A percentile compares a stretch with the other conserved stretches of the same genome.
These are phyloP conservation scores for Ganoderma lingzhi DNA, from an alignment of 1,284 basidiomycete species.

Conservation along the genomic window DNA sequence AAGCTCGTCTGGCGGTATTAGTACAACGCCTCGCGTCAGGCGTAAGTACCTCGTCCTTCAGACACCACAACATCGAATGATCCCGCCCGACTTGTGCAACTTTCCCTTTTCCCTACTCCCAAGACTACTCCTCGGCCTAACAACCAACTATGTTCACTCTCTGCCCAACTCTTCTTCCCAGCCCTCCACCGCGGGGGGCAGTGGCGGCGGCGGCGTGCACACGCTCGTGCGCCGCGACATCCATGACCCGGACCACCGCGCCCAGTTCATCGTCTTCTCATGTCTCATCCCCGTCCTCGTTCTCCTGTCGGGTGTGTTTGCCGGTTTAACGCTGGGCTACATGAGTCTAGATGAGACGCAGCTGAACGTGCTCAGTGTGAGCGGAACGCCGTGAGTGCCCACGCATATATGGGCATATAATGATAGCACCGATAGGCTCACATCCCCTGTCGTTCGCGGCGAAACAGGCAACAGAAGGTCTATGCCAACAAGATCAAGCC, in stretches of 20 bases:
- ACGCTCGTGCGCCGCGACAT: constrained; percentile 42
- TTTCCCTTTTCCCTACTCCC: constrained; percentile 38
- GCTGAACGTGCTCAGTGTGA: constrained; percentile 86
- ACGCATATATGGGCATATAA: background rate
- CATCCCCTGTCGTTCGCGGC: background rate
- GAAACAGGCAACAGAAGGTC: constrained; percentile 71
- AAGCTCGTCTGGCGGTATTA: constrained; percentile 26
- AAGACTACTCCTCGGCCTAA: constrained; percentile 54
- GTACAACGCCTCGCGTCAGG: constrained; percentile 20
- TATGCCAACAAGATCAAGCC: constrained; percentile 90
- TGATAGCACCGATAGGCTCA: constrained; percentile 1
- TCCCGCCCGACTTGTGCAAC: constrained; percentile 36
- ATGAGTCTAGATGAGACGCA: constrained; percentile 96
- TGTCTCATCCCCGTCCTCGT: constrained; percentile 69
- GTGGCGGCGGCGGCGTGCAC: constrained; percentile 17
- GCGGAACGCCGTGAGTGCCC: constrained; percentile 77
- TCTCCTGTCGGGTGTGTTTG: constrained; percentile 70
- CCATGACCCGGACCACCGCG: constrained; percentile 41
- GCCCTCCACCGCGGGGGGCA: background rate
- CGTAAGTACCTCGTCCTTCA: constrained; percentile 14
- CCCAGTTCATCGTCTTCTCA: constrained; percentile 54
- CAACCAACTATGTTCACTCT: constrained; percentile 54
- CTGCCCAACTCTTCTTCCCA: constrained; percentile 39
- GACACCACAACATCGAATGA: constrained; percentile 41
- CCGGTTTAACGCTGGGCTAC: constrained; percentile 86